These are phyloP conservation scores for Tricholoma bakamatsutake DNA, from an alignment of 768 basidiomycete genomes.

Conservation along the genomic window DNA sequence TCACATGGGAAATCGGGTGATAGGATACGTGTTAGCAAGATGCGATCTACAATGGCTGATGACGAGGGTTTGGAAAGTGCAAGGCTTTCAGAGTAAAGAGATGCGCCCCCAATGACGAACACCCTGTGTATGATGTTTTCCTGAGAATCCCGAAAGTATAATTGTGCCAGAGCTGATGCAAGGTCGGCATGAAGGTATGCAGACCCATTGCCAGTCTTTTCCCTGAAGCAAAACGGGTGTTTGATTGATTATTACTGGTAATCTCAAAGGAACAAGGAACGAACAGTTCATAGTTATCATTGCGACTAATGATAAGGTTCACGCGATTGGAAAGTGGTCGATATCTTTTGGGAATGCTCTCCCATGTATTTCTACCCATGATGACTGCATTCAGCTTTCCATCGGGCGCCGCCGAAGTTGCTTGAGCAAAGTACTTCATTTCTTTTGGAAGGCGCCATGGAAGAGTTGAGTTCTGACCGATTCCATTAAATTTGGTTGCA, in stretches of 20 bases:
- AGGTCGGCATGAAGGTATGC: constrained; percentile 35
- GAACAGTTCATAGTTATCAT: constrained; percentile 56
- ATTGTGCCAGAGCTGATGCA: constrained; percentile 32
- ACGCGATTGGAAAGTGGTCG: constrained; percentile 69
- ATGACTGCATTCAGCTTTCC: constrained; percentile 67
- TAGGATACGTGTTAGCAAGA: constrained; percentile 82
- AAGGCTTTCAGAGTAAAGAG: constrained; percentile 71
- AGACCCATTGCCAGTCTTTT: constrained; percentile 15
- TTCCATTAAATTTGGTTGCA: constrained; percentile 82
- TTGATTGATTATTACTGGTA: not conserved
- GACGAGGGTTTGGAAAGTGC: constrained; percentile 27
- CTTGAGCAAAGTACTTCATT: constrained; percentile 87
- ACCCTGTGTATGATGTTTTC: constrained; percentile 45
- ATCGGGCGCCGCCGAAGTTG: constrained; percentile 57
- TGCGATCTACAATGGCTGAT: constrained; percentile 57
- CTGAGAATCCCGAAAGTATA: constrained; percentile 21
- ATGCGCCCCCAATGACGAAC: constrained; percentile 93
- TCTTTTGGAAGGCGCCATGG: constrained; percentile 90
- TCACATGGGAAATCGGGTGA: constrained; percentile 82
- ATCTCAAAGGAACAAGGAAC: constrained; percentile 19
- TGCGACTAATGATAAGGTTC: constrained; percentile 75
- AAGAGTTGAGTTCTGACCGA: constrained; percentile 68
- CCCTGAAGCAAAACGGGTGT: constrained; percentile 4
- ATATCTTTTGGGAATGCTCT: constrained; percentile 85
- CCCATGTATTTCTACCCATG: constrained; percentile 98